Percentiles rank a stretch among this genome's conserved stretches.
phyloP scores from a whole-genome alignment of 2,329 filamentous ascomycete genomes.

The Akanthomyces dipterigenus region DNA sequence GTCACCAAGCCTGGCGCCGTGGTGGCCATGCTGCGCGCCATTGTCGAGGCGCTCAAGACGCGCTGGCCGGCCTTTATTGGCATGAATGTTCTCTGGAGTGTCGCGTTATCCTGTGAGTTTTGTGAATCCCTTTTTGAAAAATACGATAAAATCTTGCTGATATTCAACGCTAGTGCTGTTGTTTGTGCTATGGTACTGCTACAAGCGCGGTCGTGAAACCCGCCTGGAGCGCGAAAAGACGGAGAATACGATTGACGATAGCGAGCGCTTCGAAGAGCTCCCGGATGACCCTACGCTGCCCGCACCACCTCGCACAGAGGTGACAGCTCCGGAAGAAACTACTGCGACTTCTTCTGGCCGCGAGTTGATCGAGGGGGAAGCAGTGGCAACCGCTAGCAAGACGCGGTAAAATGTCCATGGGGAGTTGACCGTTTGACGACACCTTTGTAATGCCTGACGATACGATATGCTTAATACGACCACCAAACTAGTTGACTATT shows the following conservation, averaged over 20 bases:
- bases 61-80: slow-evolving; percentile 88
- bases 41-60: slow-evolving; percentile 79
- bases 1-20: slow-evolving; percentile 83
- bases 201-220: slow-evolving; percentile 86
- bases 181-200: slow-evolving; percentile 96
- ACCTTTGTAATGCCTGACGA: slow-evolving; percentile 1
- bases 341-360: neutral
- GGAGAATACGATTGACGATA: slow-evolving; percentile 29
- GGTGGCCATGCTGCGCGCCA: slow-evolving; percentile 77
- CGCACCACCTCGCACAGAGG: slow-evolving; percentile 20
- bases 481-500: neutral
- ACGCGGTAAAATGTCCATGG: neutral
- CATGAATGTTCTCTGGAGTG: slow-evolving; percentile 83
- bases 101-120: slow-evolving; percentile 74
- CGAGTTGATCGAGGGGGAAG: neutral
- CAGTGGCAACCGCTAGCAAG: neutral
- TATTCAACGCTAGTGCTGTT: slow-evolving; percentile 59
- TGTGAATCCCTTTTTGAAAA: no score
- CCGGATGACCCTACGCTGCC: slow-evolving; percentile 40
- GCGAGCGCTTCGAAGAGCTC: slow-evolving; percentile 41
- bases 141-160: neutral
- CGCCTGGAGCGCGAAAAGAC: slow-evolving; percentile 59
- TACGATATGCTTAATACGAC: neutral
- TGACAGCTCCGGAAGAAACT: slow-evolving; percentile 7
- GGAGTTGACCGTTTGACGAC: neutral